Conservation (phyloP, 2,329 filamentous ascomycete species). For the Fusarium sp. region DNA sequence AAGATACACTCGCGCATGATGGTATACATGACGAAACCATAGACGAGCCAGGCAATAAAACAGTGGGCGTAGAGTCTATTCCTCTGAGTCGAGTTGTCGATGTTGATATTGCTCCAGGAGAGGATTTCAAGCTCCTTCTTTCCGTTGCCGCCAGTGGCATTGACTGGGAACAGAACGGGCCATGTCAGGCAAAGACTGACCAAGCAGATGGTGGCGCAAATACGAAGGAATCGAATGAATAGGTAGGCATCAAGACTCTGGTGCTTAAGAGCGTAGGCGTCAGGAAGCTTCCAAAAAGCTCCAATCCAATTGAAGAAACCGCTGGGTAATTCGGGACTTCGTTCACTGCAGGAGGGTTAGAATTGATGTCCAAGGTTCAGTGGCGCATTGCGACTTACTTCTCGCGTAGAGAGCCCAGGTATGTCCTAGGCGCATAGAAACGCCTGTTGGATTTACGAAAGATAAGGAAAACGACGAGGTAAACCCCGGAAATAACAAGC, state of each 20-base stretch:
- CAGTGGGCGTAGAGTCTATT: constrained; percentile 82
- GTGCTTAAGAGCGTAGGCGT: constrained; percentile 85
- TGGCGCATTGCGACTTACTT: constrained; percentile 53
- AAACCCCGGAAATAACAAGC: constrained; percentile 59
- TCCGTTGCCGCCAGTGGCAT: constrained; percentile 79
- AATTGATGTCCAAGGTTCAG: background rate
- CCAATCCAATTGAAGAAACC: constrained; percentile 72
- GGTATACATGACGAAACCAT: constrained; percentile 88
- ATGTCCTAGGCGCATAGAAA: constrained; percentile 67
- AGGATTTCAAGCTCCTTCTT: constrained; percentile 69
- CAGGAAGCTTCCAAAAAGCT: constrained; percentile 71
- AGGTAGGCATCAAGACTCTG: constrained; percentile 91
- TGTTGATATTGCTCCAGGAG: constrained; percentile 55
- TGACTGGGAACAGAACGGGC: constrained; percentile 86
- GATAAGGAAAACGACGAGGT: constrained; percentile 62
- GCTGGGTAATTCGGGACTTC: constrained; percentile 65
- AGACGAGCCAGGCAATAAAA: constrained; percentile 84
- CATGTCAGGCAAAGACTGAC: constrained; percentile 85
- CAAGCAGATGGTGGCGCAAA: constrained; percentile 80
- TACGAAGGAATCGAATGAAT: constrained; percentile 85
- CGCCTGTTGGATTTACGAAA: constrained; percentile 60
- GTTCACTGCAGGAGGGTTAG: constrained; percentile 56
- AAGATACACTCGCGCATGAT: constrained; percentile 91
- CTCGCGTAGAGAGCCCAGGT: constrained; percentile 60
- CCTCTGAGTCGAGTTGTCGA: constrained; percentile 60